These are phyloP conservation scores for Tetrahymena thermophila DNA, from an alignment of 73 alveolate genomes.

Conservation along the genomic window DNA sequence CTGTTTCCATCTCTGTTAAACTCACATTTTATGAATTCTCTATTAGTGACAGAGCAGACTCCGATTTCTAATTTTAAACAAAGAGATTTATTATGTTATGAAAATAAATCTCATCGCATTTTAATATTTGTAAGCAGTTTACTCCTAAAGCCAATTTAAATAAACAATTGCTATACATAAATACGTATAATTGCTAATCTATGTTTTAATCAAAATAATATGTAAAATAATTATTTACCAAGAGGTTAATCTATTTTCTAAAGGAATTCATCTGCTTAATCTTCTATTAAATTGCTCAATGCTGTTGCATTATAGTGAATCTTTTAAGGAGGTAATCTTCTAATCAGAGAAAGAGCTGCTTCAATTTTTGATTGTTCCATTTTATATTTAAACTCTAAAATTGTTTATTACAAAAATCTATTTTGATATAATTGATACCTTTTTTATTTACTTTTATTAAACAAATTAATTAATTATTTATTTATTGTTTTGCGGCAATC, in stretches of 20 bases:
- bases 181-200: not conserved
- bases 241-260: conserved; percentile 31
- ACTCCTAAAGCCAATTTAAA: no score
- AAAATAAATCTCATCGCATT: no score
- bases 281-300: conserved; percentile 19
- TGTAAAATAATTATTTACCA: not conserved
- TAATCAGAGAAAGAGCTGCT: conserved; percentile 19
- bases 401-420: not conserved
- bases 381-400: not conserved
- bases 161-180: no score
- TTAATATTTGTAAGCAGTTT: no score
- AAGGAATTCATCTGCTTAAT: conserved; percentile 35
- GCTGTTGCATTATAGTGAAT: conserved; percentile 33
- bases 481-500: not conserved
- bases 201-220: not conserved
- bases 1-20: conserved; percentile 64
- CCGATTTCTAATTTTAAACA: not conserved
- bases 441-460: not conserved
- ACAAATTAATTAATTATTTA: not conserved
- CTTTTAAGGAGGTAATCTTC: conserved; percentile 32
- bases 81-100: no score
- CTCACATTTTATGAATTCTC: conserved; percentile 44
- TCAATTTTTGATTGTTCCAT: conserved; percentile 5
- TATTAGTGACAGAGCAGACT: not conserved
- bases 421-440: not conserved